Conservation (phyloP, 148 eudicot species). For the Cornus suecica region DNA sequence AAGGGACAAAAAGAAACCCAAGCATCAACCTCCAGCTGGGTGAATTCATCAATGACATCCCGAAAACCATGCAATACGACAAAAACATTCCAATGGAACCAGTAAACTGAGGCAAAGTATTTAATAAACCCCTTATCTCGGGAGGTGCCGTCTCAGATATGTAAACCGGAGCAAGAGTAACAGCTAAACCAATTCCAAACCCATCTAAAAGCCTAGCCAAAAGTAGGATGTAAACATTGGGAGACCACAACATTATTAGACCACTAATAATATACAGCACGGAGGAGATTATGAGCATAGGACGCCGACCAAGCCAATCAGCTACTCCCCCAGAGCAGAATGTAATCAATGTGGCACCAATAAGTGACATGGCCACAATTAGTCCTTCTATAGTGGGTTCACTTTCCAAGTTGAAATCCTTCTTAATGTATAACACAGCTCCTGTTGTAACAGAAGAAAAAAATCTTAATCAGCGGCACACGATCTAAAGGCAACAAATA, state of each 20-base stretch:
- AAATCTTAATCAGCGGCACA: neutral
- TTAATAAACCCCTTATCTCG: conserved; percentile 27
- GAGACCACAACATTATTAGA: conserved; percentile 28
- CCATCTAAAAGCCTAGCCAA: conserved; percentile 33
- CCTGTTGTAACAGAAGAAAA: conserved; percentile 9
- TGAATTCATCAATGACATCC: conserved; percentile 22
- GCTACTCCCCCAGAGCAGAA: conserved; percentile 21
- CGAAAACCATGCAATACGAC: conserved; percentile 30
- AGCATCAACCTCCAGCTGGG: conserved; percentile 36
- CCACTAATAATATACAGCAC: conserved; percentile 23
- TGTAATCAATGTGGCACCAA: conserved; percentile 27
- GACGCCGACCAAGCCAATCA: conserved; percentile 25
- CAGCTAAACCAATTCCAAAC: conserved; percentile 27
- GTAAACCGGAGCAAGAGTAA: conserved; percentile 26
- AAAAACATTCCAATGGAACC: conserved; percentile 32
- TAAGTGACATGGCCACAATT: conserved; percentile 28
- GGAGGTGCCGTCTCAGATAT: conserved; percentile 30
- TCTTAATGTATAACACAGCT: conserved; percentile 30
- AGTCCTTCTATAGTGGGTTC: conserved; percentile 32
- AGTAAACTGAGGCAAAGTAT: conserved; percentile 33
- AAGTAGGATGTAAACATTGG: conserved; percentile 25
- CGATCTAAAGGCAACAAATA: neutral
- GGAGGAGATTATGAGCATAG: conserved; percentile 28
- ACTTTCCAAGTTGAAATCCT: conserved; percentile 23
- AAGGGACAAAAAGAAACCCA: conserved; percentile 27